These are phyloP conservation scores for Hyphopichia burtonii DNA, from an alignment of 1,139 yeast species.

Conservation along the genomic window DNA sequence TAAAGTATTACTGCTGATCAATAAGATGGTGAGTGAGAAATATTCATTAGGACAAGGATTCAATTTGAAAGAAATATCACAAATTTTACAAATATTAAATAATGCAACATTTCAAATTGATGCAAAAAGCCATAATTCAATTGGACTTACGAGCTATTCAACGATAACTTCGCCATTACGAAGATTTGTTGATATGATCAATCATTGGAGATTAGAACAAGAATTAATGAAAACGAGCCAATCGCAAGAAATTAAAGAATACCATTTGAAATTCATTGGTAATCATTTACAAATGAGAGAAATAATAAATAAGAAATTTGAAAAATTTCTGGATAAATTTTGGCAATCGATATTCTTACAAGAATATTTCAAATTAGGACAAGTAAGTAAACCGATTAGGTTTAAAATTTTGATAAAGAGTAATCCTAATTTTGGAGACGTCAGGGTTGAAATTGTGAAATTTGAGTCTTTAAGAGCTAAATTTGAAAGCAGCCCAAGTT, in stretches of 20 bases:
- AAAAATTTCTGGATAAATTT: constrained; percentile 27
- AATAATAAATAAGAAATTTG: constrained; percentile 23
- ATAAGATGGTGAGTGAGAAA: constrained; percentile 15
- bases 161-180: constrained; percentile 90
- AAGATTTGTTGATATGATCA: constrained; percentile 77
- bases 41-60: constrained; percentile 14
- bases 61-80: constrained; percentile 17
- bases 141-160: constrained; percentile 65
- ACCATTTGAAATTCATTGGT: constrained; percentile 17
- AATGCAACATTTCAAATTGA: constrained; percentile 33
- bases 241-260: not conserved
- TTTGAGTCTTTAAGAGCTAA: constrained; percentile 24
- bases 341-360: constrained; percentile 41
- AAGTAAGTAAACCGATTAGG: constrained; percentile 18
- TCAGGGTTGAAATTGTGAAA: constrained; percentile 25
- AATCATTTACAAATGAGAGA: constrained; percentile 34
- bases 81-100: constrained; percentile 24
- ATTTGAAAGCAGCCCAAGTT: constrained; percentile 20
- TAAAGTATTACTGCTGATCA: constrained; percentile 20
- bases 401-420: constrained; percentile 26
- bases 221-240: constrained; percentile 11
- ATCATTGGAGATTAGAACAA: constrained; percentile 59
- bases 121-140: constrained; percentile 53
- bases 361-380: constrained; percentile 21
- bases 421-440: constrained; percentile 27